Evolutionary conservation across 2,329 filamentous ascomycete species (phyloP).

Genomic region (Monosporascus sp.): DNA sequence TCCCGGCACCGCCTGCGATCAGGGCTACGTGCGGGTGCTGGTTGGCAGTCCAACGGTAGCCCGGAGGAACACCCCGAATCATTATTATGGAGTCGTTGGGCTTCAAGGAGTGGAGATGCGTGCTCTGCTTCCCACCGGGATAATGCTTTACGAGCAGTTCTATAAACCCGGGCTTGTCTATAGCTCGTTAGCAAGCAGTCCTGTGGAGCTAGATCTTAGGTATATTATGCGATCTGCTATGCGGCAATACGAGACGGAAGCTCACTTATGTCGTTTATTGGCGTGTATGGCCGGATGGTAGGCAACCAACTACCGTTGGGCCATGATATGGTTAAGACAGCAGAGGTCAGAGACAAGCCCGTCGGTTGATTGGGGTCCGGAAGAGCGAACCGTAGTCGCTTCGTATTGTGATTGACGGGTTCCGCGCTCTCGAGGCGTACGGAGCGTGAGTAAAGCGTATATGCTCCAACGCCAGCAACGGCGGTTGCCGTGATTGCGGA

Average conservation of each 20-base stretch:
- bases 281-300: slow-evolving; percentile 61
- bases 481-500: neutral
- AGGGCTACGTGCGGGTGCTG: slow-evolving; percentile 50
- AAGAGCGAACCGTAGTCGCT: slow-evolving; percentile 50
- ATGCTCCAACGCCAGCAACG: neutral
- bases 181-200: neutral
- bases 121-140: slow-evolving; percentile 57
- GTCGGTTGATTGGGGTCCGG: slow-evolving; percentile 39
- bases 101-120: slow-evolving; percentile 58
- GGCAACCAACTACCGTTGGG: slow-evolving; percentile 53
- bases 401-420: slow-evolving; percentile 53
- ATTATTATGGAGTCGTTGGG: slow-evolving; percentile 59
- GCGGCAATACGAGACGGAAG: neutral
- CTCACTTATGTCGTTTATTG: slow-evolving; percentile 48
- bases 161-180: slow-evolving; percentile 52
- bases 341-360: slow-evolving; percentile 46
- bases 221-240: too few species aligned
- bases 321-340: slow-evolving; percentile 56
- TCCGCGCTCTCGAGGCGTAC: slow-evolving; percentile 42
- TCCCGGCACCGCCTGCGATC: slow-evolving; percentile 66
- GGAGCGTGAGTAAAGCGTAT: neutral
- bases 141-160: slow-evolving; percentile 66
- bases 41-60: slow-evolving; percentile 49
- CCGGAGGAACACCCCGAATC: slow-evolving; percentile 45
- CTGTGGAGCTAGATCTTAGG: too few species aligned